phyloP scores from a whole-genome alignment of 768 basidiomycete species.

The Boletus rex-veris region DNA sequence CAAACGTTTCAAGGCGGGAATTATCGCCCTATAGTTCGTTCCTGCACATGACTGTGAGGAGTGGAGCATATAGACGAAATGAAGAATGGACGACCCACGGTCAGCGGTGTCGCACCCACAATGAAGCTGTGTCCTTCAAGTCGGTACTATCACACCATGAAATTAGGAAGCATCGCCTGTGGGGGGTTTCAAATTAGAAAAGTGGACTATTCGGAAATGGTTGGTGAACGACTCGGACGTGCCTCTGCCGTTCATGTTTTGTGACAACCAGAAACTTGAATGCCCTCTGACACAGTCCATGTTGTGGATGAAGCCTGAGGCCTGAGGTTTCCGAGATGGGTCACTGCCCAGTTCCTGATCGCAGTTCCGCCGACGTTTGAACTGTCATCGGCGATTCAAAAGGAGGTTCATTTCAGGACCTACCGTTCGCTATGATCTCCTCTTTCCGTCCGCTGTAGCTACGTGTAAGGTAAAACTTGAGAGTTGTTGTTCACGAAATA shows the following conservation, averaged over 20 bases:
- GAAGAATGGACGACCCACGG: background rate
- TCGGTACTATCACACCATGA: background rate
- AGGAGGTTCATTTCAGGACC: background rate
- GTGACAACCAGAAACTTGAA: too few species aligned
- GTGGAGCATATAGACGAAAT: background rate
- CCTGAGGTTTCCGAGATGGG: too few species aligned
- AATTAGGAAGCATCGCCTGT: background rate
- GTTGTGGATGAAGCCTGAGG: background rate
- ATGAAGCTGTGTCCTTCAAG: conserved; percentile 1
- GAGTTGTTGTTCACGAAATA: background rate
- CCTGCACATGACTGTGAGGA: background rate
- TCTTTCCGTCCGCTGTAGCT: background rate
- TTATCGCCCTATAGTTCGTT: background rate
- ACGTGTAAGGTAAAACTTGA: background rate
- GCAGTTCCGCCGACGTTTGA: background rate
- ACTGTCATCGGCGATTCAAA: background rate
- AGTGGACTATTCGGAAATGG: background rate
- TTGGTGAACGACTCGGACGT: background rate
- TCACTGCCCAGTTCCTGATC: background rate
- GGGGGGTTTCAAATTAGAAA: background rate
- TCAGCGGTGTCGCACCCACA: conserved; percentile 2
- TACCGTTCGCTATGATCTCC: background rate
- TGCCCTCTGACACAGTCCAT: background rate
- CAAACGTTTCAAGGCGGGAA: background rate
- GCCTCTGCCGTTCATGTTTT: background rate